Base-by-base conservation (phyloP, 208 protist genomes). In the Leishmania braziliensis region DNA sequence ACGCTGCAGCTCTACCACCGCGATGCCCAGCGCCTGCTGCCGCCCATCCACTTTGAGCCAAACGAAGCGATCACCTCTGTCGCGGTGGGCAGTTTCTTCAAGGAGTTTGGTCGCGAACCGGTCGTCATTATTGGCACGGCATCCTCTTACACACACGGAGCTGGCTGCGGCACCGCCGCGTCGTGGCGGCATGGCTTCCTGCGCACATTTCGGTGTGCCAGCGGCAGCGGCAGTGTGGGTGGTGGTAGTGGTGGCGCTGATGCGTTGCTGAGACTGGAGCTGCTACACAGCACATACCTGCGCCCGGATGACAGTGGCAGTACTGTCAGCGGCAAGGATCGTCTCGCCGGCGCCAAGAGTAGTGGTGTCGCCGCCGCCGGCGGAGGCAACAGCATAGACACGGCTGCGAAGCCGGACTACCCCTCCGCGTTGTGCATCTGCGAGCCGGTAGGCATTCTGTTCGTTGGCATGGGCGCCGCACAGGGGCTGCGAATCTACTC, bases 1-100 rank as follows among this genome's bases (percentile, higher is more conserved):
- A 90, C 89, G 53, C 48, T 97, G 51, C 94, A 97, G 83, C 85
- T 97, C 53, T 95, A 93, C 63, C 87, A 96, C 81, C 84, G 87
- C n/a, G 87, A 76, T 5, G 83, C 85, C 33, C 85, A 92, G 72
- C 83, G 82, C 5, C 77, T 96, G 65, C 84, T 89, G 43, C 87
- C 90, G 53, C 91, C 91, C 16, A 87, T 92, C 76, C 91, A 93
- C 83, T 90, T 96, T 65, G 84, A 88, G 46, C 86, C 90, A 10
- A 88, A 89, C 53, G 94, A 96, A 51, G 91, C 89, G 48, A 89
- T 91, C 53, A 84, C 92, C n/a, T 87, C 84, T 18, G 84, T 90
- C 8, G 81, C 82, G 8, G 84, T 95, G 43, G 94, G 92, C n/a
- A 93, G 87, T 74, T 96, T 97, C 75, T 46, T 84, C 26, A 89